Evolutionary conservation across 2,329 filamentous ascomycete species (phyloP).

Genomic region (Aulographum hederae): DNA sequence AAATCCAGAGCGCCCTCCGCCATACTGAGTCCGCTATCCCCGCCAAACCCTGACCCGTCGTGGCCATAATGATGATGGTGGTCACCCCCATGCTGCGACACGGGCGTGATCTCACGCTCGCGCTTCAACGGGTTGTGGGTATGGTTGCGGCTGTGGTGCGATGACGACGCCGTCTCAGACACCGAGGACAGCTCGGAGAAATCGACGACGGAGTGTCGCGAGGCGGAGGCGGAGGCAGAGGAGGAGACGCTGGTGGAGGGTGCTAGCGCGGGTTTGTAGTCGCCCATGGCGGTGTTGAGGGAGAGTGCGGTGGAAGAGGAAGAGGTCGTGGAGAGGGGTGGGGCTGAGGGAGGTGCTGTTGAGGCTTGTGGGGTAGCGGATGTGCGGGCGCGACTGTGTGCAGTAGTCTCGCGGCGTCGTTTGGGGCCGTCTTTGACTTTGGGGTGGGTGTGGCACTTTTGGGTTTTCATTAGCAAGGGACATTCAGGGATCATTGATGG

Average conservation of each 20-base stretch:
- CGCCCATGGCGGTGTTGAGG: background rate
- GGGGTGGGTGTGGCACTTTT: conserved; percentile 22
- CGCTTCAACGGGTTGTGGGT: background rate
- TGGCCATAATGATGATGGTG: too few species aligned
- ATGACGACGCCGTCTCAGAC: too few species aligned
- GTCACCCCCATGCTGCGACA: background rate
- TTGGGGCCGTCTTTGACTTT: conserved; percentile 25
- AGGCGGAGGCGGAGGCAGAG: background rate
- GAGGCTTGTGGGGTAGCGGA: too few species aligned
- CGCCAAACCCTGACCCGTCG: background rate
- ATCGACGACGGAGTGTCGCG: too few species aligned
- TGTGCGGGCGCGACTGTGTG: conserved; percentile 14
- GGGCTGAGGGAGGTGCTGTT: background rate
- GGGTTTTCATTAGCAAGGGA: conserved; percentile 2
- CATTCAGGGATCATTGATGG: too few species aligned
- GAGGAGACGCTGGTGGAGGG: background rate
- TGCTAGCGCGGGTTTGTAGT: background rate
- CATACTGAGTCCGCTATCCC: background rate
- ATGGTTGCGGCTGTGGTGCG: too few species aligned
- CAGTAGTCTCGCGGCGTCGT: conserved; percentile 19
- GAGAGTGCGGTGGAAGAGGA: too few species aligned
- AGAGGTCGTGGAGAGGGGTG: background rate
- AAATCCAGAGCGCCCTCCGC: too few species aligned
- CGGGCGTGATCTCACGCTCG: background rate
- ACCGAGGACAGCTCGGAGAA: too few species aligned